Conservation (phyloP, 768 basidiomycete species). For the Boletus sp. region DNA sequence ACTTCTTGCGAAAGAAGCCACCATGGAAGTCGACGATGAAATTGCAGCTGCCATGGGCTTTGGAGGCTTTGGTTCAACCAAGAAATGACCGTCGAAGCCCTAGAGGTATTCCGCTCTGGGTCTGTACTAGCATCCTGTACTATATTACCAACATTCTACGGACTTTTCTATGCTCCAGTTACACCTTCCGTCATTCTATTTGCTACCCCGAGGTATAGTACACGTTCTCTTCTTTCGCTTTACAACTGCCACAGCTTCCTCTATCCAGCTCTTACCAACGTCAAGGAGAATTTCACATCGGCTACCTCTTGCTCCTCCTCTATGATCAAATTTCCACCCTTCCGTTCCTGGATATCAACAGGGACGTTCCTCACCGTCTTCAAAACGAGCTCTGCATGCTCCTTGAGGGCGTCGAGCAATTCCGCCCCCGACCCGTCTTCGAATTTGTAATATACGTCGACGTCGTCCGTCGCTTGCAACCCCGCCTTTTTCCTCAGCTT, state of each 20-base stretch:
- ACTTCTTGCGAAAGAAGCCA: constrained; percentile 53
- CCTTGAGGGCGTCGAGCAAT: constrained; percentile 57
- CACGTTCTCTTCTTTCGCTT: constrained; percentile 1
- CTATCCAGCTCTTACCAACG: constrained; percentile 46
- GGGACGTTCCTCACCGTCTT: constrained; percentile 76
- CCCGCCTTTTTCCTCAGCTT: constrained; percentile 95
- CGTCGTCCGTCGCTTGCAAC: constrained; percentile 91
- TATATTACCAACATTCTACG: constrained; percentile 5
- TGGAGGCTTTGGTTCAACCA: constrained; percentile 82
- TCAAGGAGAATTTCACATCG: constrained; percentile 72
- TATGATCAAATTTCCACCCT: constrained; percentile 52
- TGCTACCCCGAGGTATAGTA: constrained; percentile 21
- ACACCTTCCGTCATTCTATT: not conserved
- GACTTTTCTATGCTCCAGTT: not conserved
- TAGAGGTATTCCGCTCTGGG: not conserved
- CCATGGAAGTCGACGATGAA: constrained; percentile 51
- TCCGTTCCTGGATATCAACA: constrained; percentile 50
- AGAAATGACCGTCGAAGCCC: constrained; percentile 49
- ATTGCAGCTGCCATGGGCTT: constrained; percentile 90
- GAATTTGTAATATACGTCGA: constrained; percentile 82
- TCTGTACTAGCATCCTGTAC: constrained; percentile 18
- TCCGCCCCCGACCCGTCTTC: constrained; percentile 65
- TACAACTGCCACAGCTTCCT: not conserved
- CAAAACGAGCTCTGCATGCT: constrained; percentile 65
- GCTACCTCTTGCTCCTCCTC: constrained; percentile 88